A percentile compares a stretch with the other conserved stretches of the same genome.
phyloP scores from a whole-genome alignment of 495 filamentous ascomycete species.

The Penicillium angulare region DNA sequence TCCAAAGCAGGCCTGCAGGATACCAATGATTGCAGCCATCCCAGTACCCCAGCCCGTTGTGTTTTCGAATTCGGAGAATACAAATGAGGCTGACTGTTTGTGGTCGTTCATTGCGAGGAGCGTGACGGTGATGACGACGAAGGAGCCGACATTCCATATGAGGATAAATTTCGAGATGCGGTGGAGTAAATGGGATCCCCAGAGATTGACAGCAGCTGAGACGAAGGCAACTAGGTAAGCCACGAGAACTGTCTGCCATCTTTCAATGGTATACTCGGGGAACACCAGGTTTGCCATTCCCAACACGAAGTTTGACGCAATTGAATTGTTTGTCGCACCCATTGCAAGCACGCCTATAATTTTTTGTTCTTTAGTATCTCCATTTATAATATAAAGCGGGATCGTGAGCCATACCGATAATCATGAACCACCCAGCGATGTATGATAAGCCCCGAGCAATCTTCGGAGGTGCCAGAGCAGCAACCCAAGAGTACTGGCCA shows the following conservation, averaged over 20 bases:
- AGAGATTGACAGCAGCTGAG: constrained; percentile 48
- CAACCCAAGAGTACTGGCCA: constrained; percentile 59
- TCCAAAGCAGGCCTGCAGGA: constrained; percentile 56
- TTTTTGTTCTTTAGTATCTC: background rate
- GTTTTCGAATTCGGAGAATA: constrained; percentile 58
- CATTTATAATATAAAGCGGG: background rate
- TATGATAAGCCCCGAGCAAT: constrained; percentile 48
- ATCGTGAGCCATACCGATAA: constrained; percentile 34
- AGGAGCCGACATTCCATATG: constrained; percentile 54
- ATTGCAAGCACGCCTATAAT: constrained; percentile 51
- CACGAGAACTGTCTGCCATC: constrained; percentile 58
- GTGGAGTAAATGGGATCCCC: constrained; percentile 49
- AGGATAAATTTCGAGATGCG: constrained; percentile 51
- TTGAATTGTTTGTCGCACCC: constrained; percentile 58
- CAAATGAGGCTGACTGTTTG: constrained; percentile 55
- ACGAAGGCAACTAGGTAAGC: constrained; percentile 48
- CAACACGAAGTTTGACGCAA: constrained; percentile 54
- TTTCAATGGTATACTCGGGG: constrained; percentile 51
- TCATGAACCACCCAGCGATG: constrained; percentile 54
- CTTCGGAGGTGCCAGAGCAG: constrained; percentile 52
- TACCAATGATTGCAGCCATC: constrained; percentile 54
- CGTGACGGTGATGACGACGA: constrained; percentile 43
- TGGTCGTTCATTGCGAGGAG: constrained; percentile 38
- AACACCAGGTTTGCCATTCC: constrained; percentile 54
- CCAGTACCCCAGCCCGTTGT: constrained; percentile 50